A percentile compares a stretch with the other conserved stretches of the same genome.
Evolutionary conservation across 306 rosid genomes (phyloP).

Genomic region (Lathyrus oleraceus): DNA sequence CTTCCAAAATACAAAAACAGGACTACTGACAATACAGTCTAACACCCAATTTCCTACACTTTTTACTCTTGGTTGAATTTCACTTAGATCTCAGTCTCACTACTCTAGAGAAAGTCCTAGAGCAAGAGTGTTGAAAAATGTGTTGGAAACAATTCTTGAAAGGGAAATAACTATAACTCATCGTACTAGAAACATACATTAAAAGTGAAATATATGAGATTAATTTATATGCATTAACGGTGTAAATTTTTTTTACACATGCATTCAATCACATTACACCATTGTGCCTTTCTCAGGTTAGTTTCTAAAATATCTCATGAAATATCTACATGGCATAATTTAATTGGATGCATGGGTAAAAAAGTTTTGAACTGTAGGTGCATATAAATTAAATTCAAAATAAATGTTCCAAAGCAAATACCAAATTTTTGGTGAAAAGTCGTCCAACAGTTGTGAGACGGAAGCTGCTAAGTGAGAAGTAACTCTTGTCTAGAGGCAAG

Average conservation of each 20-base stretch:
- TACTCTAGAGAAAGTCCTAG: background rate
- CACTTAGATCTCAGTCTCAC: background rate
- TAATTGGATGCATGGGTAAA: too few species aligned
- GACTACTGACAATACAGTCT: background rate
- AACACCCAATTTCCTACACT: background rate
- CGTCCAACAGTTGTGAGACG: constrained; percentile 85
- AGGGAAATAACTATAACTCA: constrained; percentile 15
- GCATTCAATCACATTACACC: too few species aligned
- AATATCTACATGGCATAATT: too few species aligned
- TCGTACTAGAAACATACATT: constrained; percentile 4
- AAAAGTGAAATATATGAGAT: constrained; percentile 16
- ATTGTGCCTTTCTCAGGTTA: too few species aligned
- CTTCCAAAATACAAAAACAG: background rate
- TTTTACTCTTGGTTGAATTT: background rate
- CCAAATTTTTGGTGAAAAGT: constrained; percentile 83
- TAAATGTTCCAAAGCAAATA: constrained; percentile 30
- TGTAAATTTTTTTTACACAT: too few species aligned
- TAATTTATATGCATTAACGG: too few species aligned
- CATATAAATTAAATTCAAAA: too few species aligned
- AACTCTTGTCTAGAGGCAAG: constrained; percentile 86
- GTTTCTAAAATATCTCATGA: too few species aligned
- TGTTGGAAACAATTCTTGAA: background rate
- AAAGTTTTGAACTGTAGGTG: too few species aligned
- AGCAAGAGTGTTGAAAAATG: background rate
- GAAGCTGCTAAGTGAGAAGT: constrained; percentile 86